Evolutionary conservation across 2,329 filamentous ascomycete genomes (phyloP).

Genomic region (Talaromyces sp.): DNA sequence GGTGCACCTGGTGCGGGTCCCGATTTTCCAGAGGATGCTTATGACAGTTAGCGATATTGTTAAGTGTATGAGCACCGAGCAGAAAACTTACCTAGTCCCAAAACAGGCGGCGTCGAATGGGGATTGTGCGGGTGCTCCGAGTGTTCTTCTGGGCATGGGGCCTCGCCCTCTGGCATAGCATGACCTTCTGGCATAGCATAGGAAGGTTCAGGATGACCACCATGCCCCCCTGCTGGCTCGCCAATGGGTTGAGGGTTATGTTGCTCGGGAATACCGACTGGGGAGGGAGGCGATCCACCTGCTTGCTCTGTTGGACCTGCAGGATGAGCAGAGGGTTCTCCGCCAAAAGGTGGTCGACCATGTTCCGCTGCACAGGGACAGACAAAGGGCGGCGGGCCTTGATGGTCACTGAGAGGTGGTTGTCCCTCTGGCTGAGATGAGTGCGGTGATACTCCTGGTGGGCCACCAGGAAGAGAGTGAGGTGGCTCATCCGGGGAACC

Average conservation of each 20-base stretch:
- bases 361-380: neutral
- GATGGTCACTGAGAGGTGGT: neutral
- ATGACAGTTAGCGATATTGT: neutral
- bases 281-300: neutral
- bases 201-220: neutral
- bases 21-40: neutral
- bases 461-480: neutral
- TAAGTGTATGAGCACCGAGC: neutral
- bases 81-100: neutral
- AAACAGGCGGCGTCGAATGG: neutral
- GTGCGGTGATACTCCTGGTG: neutral
- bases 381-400: neutral
- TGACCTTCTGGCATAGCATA: neutral
- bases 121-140: neutral
- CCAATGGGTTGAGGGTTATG: neutral
- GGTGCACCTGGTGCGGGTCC: neutral
- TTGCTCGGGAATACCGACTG: neutral
- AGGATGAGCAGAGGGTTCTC: neutral
- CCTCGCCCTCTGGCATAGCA: neutral
- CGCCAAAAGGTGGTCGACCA: neutral
- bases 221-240: neutral
- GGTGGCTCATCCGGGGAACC: neutral
- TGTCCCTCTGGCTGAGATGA: no score
- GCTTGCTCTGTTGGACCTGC: neutral
- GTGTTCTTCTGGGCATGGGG: neutral